These are phyloP conservation scores for Candida sp. DNA, from an alignment of 1,139 yeast genomes.

Conservation along the genomic window DNA sequence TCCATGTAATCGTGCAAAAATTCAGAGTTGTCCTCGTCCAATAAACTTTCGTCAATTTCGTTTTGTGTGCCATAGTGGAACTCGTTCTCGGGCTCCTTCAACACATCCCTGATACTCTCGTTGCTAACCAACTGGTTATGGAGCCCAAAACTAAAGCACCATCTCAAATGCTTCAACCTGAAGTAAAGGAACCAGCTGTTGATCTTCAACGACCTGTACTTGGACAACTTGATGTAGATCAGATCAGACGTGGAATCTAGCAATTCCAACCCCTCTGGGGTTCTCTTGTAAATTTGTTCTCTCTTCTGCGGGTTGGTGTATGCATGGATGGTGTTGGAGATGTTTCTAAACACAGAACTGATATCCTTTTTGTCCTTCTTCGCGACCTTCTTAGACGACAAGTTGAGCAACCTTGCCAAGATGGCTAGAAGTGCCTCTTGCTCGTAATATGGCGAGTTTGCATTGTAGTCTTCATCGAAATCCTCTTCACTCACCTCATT, in stretches of 20 bases:
- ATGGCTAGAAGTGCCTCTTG: slow-evolving; percentile 51
- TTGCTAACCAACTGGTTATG: slow-evolving; percentile 64
- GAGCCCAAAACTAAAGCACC: slow-evolving; percentile 75
- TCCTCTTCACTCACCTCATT: slow-evolving; percentile 31
- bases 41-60: slow-evolving; percentile 15
- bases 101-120: slow-evolving; percentile 44
- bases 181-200: slow-evolving; percentile 70
- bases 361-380: slow-evolving; percentile 67
- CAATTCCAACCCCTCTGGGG: slow-evolving; percentile 48
- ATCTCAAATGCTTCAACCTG: slow-evolving; percentile 64
- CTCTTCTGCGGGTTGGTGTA: slow-evolving; percentile 47
- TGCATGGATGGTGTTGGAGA: slow-evolving; percentile 50
- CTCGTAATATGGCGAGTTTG: slow-evolving; percentile 62
- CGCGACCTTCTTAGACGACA: slow-evolving; percentile 59
- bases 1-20: slow-evolving; percentile 18
- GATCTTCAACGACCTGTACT: slow-evolving; percentile 60
- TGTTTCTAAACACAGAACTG: slow-evolving; percentile 68
- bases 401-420: slow-evolving; percentile 51
- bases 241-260: slow-evolving; percentile 34
- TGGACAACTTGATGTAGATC: slow-evolving; percentile 58
- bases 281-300: slow-evolving; percentile 36
- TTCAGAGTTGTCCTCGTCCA: slow-evolving; percentile 17
- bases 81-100: slow-evolving; percentile 44
- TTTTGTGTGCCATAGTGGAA: slow-evolving; percentile 31
- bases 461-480: slow-evolving; percentile 45